phyloP scores from a whole-genome alignment of 2,329 filamentous ascomycete species.

The Golovinomyces cichoracearum region DNA sequence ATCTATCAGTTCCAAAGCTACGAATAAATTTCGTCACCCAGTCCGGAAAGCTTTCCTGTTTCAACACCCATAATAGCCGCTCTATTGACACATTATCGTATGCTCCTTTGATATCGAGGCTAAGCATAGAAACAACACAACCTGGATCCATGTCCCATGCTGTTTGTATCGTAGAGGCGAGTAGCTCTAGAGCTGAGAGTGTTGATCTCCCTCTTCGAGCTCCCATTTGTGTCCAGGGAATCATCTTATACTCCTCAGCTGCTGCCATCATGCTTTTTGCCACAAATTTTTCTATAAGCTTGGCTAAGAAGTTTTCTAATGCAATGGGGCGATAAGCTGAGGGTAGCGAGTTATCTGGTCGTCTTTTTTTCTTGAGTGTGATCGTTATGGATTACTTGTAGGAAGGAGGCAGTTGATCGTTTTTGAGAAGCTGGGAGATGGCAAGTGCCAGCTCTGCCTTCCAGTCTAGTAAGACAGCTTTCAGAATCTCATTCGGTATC shows the following conservation, averaged over 20 bases:
- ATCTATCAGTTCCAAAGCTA: not conserved
- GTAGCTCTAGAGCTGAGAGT: not conserved
- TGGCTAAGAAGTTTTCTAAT: not conserved
- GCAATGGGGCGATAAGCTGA: not conserved
- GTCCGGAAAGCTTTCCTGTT: not conserved
- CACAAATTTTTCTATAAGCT: not conserved
- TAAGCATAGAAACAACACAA: not conserved
- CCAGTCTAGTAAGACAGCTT: not conserved
- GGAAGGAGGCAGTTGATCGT: not conserved
- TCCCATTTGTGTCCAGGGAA: not conserved
- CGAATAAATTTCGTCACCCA: not conserved
- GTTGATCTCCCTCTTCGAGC: not conserved
- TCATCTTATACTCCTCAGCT: not conserved
- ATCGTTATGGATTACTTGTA: conserved; percentile 1
- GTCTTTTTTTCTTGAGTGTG: not conserved
- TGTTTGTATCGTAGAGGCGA: not conserved
- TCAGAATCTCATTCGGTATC: not conserved
- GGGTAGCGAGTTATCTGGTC: not conserved
- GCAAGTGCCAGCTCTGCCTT: not conserved
- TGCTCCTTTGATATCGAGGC: not conserved
- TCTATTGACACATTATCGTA: not conserved
- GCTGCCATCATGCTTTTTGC: not conserved
- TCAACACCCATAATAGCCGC: not conserved
- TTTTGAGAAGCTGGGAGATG: not conserved
- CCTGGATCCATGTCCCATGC: not conserved